A percentile compares a stretch with the other conserved stretches of the same genome.
phyloP scores from a whole-genome alignment of 129 eudicot genomes.

The Sambucus nigra region DNA sequence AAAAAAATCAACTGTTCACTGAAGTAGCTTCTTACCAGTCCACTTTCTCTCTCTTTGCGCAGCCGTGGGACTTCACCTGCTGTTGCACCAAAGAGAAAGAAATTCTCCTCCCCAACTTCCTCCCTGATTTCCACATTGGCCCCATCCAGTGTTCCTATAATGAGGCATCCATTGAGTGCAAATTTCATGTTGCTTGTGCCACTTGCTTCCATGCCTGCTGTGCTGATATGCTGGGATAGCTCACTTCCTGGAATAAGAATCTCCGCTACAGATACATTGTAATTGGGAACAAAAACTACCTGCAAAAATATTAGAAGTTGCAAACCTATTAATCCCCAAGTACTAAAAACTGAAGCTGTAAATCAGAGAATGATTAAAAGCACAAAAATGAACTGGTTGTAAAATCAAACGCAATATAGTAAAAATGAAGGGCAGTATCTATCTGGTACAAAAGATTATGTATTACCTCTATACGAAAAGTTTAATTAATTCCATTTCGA shows the following conservation, averaged over 20 bases:
- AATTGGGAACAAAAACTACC: constrained; percentile 97
- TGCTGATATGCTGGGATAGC: constrained; percentile 97
- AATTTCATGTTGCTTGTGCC: constrained; percentile 99
- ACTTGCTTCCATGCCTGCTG: constrained; percentile 99
- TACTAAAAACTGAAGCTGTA: neutral
- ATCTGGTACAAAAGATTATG: too few relatives aligned
- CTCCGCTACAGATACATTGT: constrained; percentile 98
- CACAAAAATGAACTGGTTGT: neutral
- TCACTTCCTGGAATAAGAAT: constrained; percentile 99
- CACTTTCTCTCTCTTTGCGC: constrained; percentile 86
- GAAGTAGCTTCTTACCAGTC: constrained; percentile 43
- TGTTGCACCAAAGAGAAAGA: constrained; percentile 96
- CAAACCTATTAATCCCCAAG: constrained; percentile 3
- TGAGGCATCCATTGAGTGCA: constrained; percentile 96
- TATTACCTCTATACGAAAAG: too few relatives aligned
- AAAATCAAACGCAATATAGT: neutral
- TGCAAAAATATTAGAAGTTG: constrained; percentile 19
- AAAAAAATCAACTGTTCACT: too few relatives aligned
- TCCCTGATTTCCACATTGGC: constrained; percentile 98
- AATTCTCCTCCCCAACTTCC: constrained; percentile 85
- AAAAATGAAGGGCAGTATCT: neutral
- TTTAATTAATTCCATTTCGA: too few relatives aligned
- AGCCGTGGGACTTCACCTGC: constrained; percentile 90
- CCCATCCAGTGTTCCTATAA: constrained; percentile 94
- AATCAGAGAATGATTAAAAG: neutral